Conservation (phyloP, 495 filamentous ascomycete genomes). For the Apiosordaria backusii region DNA sequence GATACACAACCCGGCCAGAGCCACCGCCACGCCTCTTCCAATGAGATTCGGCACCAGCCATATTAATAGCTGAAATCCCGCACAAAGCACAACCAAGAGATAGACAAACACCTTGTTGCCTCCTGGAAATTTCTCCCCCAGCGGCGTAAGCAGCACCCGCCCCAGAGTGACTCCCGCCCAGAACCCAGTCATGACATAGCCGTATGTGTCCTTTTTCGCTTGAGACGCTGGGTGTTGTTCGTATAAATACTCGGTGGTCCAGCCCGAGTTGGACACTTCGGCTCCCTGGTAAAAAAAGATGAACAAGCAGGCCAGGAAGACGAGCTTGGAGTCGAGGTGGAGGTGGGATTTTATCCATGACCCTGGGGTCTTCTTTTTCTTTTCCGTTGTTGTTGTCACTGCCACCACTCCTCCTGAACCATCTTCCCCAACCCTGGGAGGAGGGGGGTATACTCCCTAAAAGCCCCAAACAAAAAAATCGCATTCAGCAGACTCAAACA, state of each 20-base stretch:
- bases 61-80: conserved; percentile 65
- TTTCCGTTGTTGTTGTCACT: not conserved
- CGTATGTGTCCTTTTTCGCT: conserved; percentile 56
- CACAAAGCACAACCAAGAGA: conserved; percentile 54
- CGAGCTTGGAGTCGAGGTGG: conserved; percentile 49
- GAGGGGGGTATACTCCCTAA: conserved; percentile 47
- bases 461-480: conserved; percentile 53
- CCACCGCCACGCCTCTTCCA: conserved; percentile 65
- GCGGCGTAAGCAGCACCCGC: conserved; percentile 61
- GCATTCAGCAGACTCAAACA: conserved; percentile 49
- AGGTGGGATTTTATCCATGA: not conserved
- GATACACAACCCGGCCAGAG: conserved; percentile 70
- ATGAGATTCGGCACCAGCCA: conserved; percentile 73
- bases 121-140: conserved; percentile 52
- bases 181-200: conserved; percentile 80
- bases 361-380: not conserved
- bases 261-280: conserved; percentile 74
- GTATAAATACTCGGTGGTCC: conserved; percentile 79
- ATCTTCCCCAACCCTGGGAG: not conserved
- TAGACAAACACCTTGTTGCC: conserved; percentile 69
- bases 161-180: conserved; percentile 78
- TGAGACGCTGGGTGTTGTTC: conserved; percentile 55
- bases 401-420: conserved; percentile 25
- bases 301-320: conserved; percentile 68
- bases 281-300: conserved; percentile 81